phyloP scores from a whole-genome alignment of 352 stramenopile genomes.

The Globisporangium parvum region DNA sequence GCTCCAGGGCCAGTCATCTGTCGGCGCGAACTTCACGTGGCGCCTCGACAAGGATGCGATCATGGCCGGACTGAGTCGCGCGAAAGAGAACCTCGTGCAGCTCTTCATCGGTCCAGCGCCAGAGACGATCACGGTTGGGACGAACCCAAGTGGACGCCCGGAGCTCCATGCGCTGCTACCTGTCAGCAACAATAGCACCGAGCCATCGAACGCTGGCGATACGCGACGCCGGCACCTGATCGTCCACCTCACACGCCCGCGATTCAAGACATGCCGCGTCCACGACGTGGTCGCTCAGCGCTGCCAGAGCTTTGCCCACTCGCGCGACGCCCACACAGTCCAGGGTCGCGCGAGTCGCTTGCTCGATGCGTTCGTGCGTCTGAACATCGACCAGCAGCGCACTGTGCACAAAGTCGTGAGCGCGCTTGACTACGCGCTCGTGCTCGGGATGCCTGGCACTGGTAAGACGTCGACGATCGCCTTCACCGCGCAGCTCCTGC shows the following conservation, averaged over 20 bases:
- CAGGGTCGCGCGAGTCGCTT: slow-evolving; percentile 17
- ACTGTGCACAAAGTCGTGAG: slow-evolving; percentile 74
- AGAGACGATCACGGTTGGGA: slow-evolving; percentile 37
- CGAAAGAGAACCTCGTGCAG: slow-evolving; percentile 74
- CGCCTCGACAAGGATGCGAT: slow-evolving; percentile 75
- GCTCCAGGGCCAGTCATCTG: slow-evolving; percentile 40
- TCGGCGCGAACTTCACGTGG: slow-evolving; percentile 61
- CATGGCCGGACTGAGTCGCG: slow-evolving; percentile 51
- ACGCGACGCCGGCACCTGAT: slow-evolving; percentile 50
- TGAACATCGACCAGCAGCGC: slow-evolving; percentile 78
- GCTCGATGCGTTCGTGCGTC: slow-evolving; percentile 41
- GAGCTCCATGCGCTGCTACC: slow-evolving; percentile 26
- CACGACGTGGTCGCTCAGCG: slow-evolving; percentile 35
- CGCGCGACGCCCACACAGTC: slow-evolving; percentile 6
- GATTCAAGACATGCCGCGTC: slow-evolving; percentile 49
- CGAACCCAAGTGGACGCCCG: slow-evolving; percentile 19
- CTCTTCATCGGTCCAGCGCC: slow-evolving; percentile 56
- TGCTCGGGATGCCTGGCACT: slow-evolving; percentile 94
- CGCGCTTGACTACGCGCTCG: slow-evolving; percentile 91
- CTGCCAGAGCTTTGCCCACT: slow-evolving; percentile 7
- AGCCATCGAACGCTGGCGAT: slow-evolving; percentile 30
- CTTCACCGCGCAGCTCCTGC: slow-evolving; percentile 90
- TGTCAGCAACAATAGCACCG: slow-evolving; percentile 3
- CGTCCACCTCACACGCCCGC: slow-evolving; percentile 50
- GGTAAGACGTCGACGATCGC: slow-evolving; percentile 96